These are phyloP conservation scores for Mucor mucedo DNA, from an alignment of 371 early-diverging fungal species.

Conservation along the genomic window DNA sequence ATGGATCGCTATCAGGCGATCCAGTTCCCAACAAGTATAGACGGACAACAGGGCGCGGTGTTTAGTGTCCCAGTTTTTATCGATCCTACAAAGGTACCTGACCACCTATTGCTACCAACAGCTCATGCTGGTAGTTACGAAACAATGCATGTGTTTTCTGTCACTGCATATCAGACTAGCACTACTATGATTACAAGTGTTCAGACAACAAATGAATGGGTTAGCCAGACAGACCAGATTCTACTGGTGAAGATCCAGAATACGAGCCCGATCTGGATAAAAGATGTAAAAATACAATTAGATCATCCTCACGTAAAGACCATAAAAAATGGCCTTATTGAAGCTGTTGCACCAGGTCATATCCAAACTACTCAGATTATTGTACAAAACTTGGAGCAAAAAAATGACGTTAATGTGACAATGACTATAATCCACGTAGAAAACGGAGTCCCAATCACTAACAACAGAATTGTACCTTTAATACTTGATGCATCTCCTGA, in stretches of 20 bases:
- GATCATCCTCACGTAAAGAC: slow-evolving; percentile 6
- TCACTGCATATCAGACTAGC: neutral
- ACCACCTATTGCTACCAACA: slow-evolving; percentile 2
- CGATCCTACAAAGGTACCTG: slow-evolving; percentile 9
- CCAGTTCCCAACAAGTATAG: neutral
- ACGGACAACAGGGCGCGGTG: slow-evolving; percentile 8
- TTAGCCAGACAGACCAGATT: slow-evolving; percentile 16
- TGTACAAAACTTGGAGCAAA: neutral
- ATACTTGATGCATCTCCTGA: neutral
- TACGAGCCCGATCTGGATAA: slow-evolving; percentile 12
- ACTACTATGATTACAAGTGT: neutral
- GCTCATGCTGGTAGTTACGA: slow-evolving; percentile 1
- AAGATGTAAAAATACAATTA: slow-evolving; percentile 8
- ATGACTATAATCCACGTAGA: neutral
- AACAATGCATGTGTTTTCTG: slow-evolving; percentile 20
- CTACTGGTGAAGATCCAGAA: slow-evolving; percentile 25
- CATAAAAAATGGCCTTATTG: slow-evolving; percentile 3
- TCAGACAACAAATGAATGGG: slow-evolving; percentile 8
- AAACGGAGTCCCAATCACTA: neutral
- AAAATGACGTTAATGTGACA: neutral
- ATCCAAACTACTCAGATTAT: slow-evolving; percentile 4
- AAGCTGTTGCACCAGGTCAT: slow-evolving; percentile 26
- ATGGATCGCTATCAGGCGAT: slow-evolving; percentile 22
- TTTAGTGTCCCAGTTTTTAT: slow-evolving; percentile 22
- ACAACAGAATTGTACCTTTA: neutral